These are phyloP conservation scores for sorghum (Sorghum bicolor) DNA, from an alignment of 176 grass and related monocot species.

Conservation along the genomic window Sorghum_bicolor_NCBIv3 NC_012873.2:60859501-60860000, in stretches of 20 bases:
- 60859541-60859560: neutral
- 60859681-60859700: neutral
- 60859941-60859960: slow-evolving; percentile 77
- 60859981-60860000: slow-evolving; percentile 44
- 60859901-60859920: slow-evolving; percentile 22
- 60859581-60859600: neutral
- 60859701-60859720: neutral
- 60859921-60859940: slow-evolving; percentile 52
- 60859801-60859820: slow-evolving; percentile 64
- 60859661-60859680: neutral
- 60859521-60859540: neutral
- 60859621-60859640: neutral
- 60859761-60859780: neutral
- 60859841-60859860: slow-evolving; percentile 48
- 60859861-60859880: slow-evolving; percentile 45
- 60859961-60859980: slow-evolving; percentile 82
- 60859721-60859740: neutral
- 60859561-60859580: neutral
- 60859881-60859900: slow-evolving; percentile 35
- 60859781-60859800: slow-evolving; percentile 30
- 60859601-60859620: neutral
- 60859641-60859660: neutral
- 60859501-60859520: neutral
- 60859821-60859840: slow-evolving; percentile 67
- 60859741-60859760: neutral